Evolutionary conservation across 169 alveolate species (phyloP), one percentile per base, ranked within the genome.

Genomic region (Eimeria sp.): DNA sequence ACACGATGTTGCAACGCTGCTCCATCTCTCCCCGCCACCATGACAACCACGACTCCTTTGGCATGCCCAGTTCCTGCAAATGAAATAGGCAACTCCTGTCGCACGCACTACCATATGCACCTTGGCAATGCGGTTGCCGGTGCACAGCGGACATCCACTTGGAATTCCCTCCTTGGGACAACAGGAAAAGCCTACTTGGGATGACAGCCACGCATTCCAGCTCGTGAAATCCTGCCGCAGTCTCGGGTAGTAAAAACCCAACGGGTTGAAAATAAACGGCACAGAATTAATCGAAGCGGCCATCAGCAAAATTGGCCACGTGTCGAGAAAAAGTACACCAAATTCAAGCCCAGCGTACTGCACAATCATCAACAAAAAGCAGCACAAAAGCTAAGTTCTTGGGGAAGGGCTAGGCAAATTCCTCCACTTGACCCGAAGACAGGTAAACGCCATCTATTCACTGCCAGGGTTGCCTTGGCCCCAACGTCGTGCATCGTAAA

Each of bases 21-120:
- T 94, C 96, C 96, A 94, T 94, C 76, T 94, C 95, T 30, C 84
- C 91, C 40, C 96, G 67, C 96, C 96, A 94, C 96, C 96, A 94
- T 9, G 96, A 89, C 13, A 70, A 27, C 96, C 96, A 94, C 25
- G 95, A 84, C 13, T 86, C 94, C 61, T 86, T 94, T 30, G 89
- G 87, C 51, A 49, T 57, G 20, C 90, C 67, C 89, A 84, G n/a
- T 47, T 94, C 95, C 96, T 94, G 86, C 84, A 92, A 20, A 51
- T 84, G 43, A 27, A 92, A 18, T 27, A 27, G 51, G 25, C 47
- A 54, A 13, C 6, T 45, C 4, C 11, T 49, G 40, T 43, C 10
- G 30, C 45, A 22, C 47, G 34, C 63, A 20, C 43, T 47, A 63
- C 43, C 45, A 22, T 13, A 6, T 63, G 61, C 25, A 18, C 43